phyloP scores from a whole-genome alignment of 495 filamentous ascomycete species.

The Aspergillus conjunctus region DNA sequence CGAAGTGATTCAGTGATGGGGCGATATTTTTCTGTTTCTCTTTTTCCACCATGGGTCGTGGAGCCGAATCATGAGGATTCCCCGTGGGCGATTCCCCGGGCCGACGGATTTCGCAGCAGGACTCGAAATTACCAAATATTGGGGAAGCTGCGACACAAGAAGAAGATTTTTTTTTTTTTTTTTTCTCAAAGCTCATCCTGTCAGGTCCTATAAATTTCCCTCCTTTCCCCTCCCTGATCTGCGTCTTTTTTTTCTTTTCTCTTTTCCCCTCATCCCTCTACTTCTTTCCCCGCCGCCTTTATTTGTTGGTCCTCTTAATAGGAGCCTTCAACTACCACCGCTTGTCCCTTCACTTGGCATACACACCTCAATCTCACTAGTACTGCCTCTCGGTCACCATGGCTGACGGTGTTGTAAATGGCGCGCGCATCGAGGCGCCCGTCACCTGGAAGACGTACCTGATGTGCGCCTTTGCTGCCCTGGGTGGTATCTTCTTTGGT shows the following conservation, averaged over 20 bases:
- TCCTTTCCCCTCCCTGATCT: neutral
- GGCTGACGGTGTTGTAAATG: slow-evolving; percentile 23
- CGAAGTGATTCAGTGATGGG: neutral
- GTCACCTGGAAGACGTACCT: slow-evolving; percentile 64
- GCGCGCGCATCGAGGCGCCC: slow-evolving; percentile 57
- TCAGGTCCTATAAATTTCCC: slow-evolving; percentile 9
- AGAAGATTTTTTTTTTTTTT: neutral
- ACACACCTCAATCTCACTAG: slow-evolving; percentile 5
- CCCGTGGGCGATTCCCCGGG: slow-evolving; percentile 29
- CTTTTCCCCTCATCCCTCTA: slow-evolving; percentile 5
- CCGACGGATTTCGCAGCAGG: slow-evolving; percentile 12
- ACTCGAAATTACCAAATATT: neutral
- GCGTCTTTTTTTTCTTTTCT: slow-evolving; percentile 5
- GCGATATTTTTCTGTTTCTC: neutral
- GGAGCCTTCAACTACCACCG: neutral
- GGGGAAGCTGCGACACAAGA: slow-evolving; percentile 17
- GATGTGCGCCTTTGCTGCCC: slow-evolving; percentile 61
- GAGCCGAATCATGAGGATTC: slow-evolving; percentile 20
- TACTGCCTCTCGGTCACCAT: slow-evolving; percentile 20
- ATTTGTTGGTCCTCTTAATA: neutral
- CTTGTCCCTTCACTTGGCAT: neutral
- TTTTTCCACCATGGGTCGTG: neutral
- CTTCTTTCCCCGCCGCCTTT: neutral
- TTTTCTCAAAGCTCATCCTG: neutral
- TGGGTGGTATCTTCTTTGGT: slow-evolving; percentile 62